phyloP scores from a whole-genome alignment of 306 rosid species.

The Citrullus colocynthis region DNA sequence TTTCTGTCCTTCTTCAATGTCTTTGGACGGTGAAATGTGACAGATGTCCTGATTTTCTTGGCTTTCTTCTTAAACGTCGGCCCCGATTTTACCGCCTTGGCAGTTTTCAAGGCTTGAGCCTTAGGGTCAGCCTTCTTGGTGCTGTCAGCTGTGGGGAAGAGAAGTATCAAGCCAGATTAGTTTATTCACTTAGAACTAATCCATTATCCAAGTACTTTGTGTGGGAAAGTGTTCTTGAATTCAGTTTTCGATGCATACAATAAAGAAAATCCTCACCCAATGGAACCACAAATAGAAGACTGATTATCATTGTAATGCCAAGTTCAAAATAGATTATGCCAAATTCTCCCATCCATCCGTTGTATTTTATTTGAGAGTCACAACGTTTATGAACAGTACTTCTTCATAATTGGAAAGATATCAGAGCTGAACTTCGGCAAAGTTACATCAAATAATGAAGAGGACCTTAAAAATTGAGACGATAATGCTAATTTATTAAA shows the following conservation, averaged over 20 bases:
- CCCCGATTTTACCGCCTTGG: slow-evolving; percentile 85
- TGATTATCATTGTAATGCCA: neutral
- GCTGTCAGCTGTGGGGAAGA: slow-evolving; percentile 25
- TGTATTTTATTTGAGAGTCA: neutral
- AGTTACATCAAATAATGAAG: no score
- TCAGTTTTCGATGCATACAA: neutral
- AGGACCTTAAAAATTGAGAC: no score
- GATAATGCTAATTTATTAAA: neutral
- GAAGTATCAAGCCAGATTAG: neutral
- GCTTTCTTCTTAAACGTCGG: slow-evolving; percentile 59
- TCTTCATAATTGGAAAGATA: neutral
- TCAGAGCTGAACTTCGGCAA: neutral
- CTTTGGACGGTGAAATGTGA: slow-evolving; percentile 84
- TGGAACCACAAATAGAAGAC: neutral
- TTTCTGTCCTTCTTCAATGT: slow-evolving; percentile 64
- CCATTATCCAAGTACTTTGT: neutral
- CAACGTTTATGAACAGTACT: neutral
- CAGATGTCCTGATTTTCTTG: slow-evolving; percentile 67
- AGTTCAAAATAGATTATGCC: no score
- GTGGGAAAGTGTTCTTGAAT: neutral
- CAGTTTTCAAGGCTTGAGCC: slow-evolving; percentile 80
- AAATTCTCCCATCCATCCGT: neutral
- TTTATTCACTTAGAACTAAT: neutral
- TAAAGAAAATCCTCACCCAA: neutral
- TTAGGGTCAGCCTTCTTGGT: slow-evolving; percentile 65